Evolutionary conservation across 306 rosid species (phyloP).

Genomic region (Morella rubra): DNA sequence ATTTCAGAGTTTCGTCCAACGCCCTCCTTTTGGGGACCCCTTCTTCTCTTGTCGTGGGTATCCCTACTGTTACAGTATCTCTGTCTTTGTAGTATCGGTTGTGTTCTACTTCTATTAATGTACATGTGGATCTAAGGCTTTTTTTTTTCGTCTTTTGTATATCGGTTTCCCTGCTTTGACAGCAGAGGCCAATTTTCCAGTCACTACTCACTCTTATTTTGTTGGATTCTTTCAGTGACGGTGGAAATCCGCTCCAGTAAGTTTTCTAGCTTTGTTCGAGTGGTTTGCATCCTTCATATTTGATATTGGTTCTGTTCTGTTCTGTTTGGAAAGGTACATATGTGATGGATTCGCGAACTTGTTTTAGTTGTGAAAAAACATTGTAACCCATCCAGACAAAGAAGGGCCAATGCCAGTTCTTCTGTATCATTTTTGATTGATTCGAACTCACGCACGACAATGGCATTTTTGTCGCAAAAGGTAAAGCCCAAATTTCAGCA

Average conservation of each 20-base stretch:
- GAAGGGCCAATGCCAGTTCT: not conserved
- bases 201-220: not conserved
- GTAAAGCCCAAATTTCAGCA: not conserved
- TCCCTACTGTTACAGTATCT: not conserved
- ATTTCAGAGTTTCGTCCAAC: slow-evolving; percentile 21
- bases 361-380: not conserved
- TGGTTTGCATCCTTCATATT: not conserved
- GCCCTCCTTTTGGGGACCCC: not conserved
- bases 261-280: not conserved
- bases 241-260: slow-evolving; percentile 1
- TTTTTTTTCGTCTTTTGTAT: not conserved
- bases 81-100: not conserved
- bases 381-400: not conserved
- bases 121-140: not conserved
- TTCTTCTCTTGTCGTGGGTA: not conserved
- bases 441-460: not conserved
- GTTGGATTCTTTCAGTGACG: not conserved
- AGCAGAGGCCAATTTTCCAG: not conserved
- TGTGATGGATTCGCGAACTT: not conserved
- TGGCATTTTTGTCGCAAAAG: not conserved
- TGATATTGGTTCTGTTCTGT: not conserved
- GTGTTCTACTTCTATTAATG: not conserved
- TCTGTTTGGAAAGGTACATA: not conserved
- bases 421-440: not conserved
- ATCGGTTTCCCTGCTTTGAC: not conserved